Evolutionary conservation across 345 rosid species (phyloP).

Genomic region (Geranium brycei): DNA sequence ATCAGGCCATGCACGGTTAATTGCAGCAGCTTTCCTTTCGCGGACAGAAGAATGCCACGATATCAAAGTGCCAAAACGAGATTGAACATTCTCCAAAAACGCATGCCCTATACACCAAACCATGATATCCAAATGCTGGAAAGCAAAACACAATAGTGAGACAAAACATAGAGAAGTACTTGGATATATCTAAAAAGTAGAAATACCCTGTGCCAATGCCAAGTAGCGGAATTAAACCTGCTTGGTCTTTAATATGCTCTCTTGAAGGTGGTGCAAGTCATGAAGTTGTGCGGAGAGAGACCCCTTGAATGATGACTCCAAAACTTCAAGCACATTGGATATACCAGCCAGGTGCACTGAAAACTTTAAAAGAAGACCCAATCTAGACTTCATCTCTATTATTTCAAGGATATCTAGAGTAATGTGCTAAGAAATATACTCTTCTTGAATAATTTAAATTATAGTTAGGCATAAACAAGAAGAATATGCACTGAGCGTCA

Average conservation of each 20-base stretch:
- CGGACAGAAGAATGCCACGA: conserved; percentile 48
- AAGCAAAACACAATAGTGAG: not conserved
- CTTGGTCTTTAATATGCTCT: conserved; percentile 63
- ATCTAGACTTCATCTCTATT: conserved; percentile 46
- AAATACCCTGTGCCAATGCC: not conserved
- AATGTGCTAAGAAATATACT: conserved; percentile 26
- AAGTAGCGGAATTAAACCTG: conserved; percentile 44
- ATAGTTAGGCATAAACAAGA: conserved; percentile 6
- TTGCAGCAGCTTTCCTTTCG: conserved; percentile 78
- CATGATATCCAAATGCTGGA: conserved; percentile 77
- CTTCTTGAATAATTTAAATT: conserved; percentile 2
- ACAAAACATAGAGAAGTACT: not conserved
- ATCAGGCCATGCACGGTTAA: conserved; percentile 79
- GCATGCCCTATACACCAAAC: conserved; percentile 71
- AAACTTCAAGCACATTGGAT: conserved; percentile 65
- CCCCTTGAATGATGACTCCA: conserved; percentile 72
- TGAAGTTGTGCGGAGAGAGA: conserved; percentile 57
- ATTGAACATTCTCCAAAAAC: conserved; percentile 50
- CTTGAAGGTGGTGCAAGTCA: conserved; percentile 72
- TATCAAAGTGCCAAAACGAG: conserved; percentile 30
- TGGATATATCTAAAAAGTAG: not conserved
- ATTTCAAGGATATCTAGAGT: conserved; percentile 48
- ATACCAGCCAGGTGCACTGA: conserved; percentile 47
- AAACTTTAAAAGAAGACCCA: conserved; percentile 45
- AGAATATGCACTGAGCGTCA: conserved; percentile 3